Evolutionary conservation across 2,329 filamentous ascomycete species (phyloP).

Genomic region (Cladosporium sp.): DNA sequence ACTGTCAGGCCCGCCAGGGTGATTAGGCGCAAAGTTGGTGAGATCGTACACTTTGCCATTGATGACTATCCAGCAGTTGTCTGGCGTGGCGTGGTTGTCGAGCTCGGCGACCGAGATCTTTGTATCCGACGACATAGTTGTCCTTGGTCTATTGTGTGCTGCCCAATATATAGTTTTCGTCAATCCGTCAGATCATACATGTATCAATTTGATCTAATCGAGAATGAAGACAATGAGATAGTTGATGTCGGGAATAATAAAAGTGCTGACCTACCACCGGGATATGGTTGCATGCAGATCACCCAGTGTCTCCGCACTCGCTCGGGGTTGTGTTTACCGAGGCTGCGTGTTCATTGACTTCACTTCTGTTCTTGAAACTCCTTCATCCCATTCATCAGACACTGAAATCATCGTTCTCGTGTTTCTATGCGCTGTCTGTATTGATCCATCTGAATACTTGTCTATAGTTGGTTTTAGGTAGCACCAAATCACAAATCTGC

Average conservation of each 20-base stretch:
- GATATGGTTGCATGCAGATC: neutral
- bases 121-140: slow-evolving; percentile 6
- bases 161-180: neutral
- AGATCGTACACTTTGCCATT: slow-evolving; percentile 65
- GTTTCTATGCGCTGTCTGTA: too few species aligned
- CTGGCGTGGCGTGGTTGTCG: slow-evolving; percentile 29
- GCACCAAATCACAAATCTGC: too few species aligned
- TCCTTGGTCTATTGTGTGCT: neutral
- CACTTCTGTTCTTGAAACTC: neutral
- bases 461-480: too few species aligned
- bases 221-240: neutral
- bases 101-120: slow-evolving; percentile 29
- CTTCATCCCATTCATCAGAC: too few species aligned
- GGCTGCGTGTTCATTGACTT: neutral
- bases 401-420: too few species aligned
- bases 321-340: slow-evolving; percentile 8
- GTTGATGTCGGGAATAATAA: neutral
- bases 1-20: slow-evolving; percentile 57
- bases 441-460: too few species aligned
- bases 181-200: neutral
- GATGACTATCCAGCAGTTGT: slow-evolving; percentile 61
- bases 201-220: neutral
- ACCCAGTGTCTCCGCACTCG: slow-evolving; percentile 3
- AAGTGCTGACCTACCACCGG: neutral
- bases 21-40: slow-evolving; percentile 60